Percentiles rank a stretch among this genome's conserved stretches.
These are phyloP conservation scores for Amaranthus hypochondriacus DNA, from an alignment of 148 eudicot genomes.

Conservation along the genomic window DNA sequence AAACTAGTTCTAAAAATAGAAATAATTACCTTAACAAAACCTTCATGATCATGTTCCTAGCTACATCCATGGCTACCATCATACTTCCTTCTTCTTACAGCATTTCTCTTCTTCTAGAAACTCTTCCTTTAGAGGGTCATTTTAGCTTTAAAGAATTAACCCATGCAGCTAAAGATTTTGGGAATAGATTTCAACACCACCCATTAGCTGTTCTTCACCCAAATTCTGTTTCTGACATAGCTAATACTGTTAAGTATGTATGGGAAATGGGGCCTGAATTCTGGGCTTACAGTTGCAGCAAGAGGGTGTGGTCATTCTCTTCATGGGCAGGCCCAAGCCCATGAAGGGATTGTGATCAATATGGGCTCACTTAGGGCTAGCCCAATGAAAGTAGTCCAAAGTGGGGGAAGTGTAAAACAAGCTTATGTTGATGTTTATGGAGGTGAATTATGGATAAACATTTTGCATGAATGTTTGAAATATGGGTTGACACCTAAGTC, in stretches of 20 bases:
- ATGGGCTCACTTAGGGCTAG: conserved; percentile 45
- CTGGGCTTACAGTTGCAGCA: conserved; percentile 66
- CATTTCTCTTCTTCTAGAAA: conserved; percentile 33
- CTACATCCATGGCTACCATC: conserved; percentile 29
- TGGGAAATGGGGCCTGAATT: conserved; percentile 51
- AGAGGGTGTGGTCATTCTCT: conserved; percentile 84
- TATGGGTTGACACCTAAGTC: conserved; percentile 73
- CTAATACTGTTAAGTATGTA: conserved; percentile 42
- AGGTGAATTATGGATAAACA: conserved; percentile 77
- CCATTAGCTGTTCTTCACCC: conserved; percentile 73
- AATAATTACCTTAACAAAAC: conserved; percentile 23
- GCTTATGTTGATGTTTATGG: conserved; percentile 71
- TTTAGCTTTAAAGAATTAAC: conserved; percentile 37
- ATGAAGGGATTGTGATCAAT: conserved; percentile 57
- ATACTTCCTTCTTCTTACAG: conserved; percentile 33
- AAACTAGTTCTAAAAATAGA: background rate
- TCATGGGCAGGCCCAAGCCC: conserved; percentile 71
- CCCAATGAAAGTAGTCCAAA: conserved; percentile 36
- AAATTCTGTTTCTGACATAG: conserved; percentile 52
- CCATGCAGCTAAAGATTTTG: conserved; percentile 61
- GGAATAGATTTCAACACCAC: conserved; percentile 36
- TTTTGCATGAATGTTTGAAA: conserved; percentile 52
- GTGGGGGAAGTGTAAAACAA: conserved; percentile 12
- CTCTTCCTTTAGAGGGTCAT: conserved; percentile 42
- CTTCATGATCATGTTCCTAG: conserved; percentile 40